Evolutionary conservation across 1,139 yeast genomes (phyloP), one percentile per base, ranked within the genome.

Genomic region (Blastobotrys capitulatus): DNA sequence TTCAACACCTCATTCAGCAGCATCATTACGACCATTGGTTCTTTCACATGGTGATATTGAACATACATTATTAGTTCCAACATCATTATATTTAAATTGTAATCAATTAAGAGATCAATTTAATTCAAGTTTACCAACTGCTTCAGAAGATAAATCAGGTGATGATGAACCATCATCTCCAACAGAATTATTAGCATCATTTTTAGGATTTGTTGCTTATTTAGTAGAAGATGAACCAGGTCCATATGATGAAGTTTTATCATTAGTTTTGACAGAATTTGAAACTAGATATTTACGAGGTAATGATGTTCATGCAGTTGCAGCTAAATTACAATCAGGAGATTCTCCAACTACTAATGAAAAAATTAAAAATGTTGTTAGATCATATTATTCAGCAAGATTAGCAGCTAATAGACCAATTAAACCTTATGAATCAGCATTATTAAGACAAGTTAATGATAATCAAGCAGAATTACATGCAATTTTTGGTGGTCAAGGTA

Each of bases 401-500:
- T 64, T 73, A 45, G 73, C 76, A 36, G 73, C 77, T 26, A 71
- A 74, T 55, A 67, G 75, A 49, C 76, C 81, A 38, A 70, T 77
- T 58, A 71, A 70, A 62, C 71, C 72, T 52, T 82, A 83, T 65
- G 82, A 77, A 58, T 77, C 85, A 38, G 84, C 90, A 16, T 70
- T 83, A 47, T 72, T 81, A 61, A 75, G 82, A 60, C 79, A 92
- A 31, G 86, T 80, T 49, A 68, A 78, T 26, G 71, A 72, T 53
- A 71, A 74, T 45, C 71, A 74, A 35, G 89, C 94, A 48, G 72
- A 76, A 54, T 70, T 89, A 52, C 81, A 78, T 54, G 96, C 97
- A 55, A 82, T 92, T 57, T 92, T 92, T 63, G 98, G 99, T 68
- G 99, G 99, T 63, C 99, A 92, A 75, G 99, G 99, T 72, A 90